These are phyloP conservation scores for Penicillium bovifimosum DNA, from an alignment of 495 filamentous ascomycete genomes.

Conservation along the genomic window DNA sequence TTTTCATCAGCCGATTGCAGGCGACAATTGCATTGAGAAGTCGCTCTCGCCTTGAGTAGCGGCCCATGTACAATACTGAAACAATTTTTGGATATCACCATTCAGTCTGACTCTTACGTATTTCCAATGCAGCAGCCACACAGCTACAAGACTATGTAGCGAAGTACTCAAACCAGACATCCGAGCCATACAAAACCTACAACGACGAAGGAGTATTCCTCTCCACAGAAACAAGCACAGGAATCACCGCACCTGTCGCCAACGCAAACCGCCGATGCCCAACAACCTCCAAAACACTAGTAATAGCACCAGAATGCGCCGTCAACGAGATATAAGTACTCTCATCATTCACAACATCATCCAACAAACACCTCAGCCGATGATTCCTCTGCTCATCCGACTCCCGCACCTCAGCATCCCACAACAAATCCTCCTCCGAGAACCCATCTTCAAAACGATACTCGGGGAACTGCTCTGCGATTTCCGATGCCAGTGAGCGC, in stretches of 20 bases:
- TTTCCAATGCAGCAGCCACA: background rate
- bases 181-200: background rate
- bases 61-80: conserved; percentile 30
- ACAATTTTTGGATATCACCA: conserved; percentile 11
- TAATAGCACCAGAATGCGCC: conserved; percentile 68
- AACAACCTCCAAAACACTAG: conserved; percentile 51
- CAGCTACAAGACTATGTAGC: background rate
- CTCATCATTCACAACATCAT: conserved; percentile 54
- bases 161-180: background rate
- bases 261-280: conserved; percentile 62
- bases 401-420: conserved; percentile 51
- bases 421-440: conserved; percentile 55
- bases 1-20: conserved; percentile 12
- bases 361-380: conserved; percentile 50
- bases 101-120: background rate
- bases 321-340: conserved; percentile 62
- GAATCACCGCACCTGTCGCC: conserved; percentile 65
- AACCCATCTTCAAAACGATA: conserved; percentile 63
- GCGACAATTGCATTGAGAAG: conserved; percentile 23
- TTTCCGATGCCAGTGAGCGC: conserved; percentile 54
- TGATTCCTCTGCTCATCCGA: conserved; percentile 49
- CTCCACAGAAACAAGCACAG: conserved; percentile 59
- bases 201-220: background rate
- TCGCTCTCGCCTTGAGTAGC: conserved; percentile 7
- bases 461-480: conserved; percentile 51